phyloP scores from a whole-genome alignment of 768 basidiomycete genomes.

The Russula dissimulans region DNA sequence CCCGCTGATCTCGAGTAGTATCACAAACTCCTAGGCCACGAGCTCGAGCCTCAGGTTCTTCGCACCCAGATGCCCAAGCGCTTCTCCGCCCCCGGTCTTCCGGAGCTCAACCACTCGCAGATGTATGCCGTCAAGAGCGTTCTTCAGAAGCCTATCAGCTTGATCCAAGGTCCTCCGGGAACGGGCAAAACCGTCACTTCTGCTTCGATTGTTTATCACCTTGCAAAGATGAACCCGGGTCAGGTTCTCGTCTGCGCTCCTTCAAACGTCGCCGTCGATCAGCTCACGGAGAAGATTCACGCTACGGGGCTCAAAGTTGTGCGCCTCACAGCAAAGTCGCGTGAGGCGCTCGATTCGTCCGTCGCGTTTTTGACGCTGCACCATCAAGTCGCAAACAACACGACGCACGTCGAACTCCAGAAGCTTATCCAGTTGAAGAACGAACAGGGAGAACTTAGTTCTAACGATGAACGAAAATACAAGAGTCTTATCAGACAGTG shows the following conservation, averaged over 20 bases:
- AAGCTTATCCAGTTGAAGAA: constrained; percentile 97
- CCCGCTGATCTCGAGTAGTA: constrained; percentile 44
- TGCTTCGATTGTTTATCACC: constrained; percentile 96
- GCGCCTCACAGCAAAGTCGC: constrained; percentile 93
- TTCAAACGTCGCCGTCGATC: constrained; percentile 98
- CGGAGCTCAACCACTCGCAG: constrained; percentile 98
- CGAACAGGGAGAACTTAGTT: constrained; percentile 94
- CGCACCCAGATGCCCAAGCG: constrained; percentile 93
- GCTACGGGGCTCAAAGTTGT: constrained; percentile 98
- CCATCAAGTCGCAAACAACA: constrained; percentile 94
- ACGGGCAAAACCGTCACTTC: constrained; percentile 99
- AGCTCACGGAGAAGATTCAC: constrained; percentile 98
- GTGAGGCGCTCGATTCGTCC: constrained; percentile 95
- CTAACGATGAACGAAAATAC: constrained; percentile 95
- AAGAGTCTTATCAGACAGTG: constrained; percentile 91
- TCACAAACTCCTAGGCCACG: constrained; percentile 96
- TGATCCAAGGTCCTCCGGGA: constrained; percentile 98
- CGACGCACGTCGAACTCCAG: constrained; percentile 92
- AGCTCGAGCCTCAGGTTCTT: constrained; percentile 88
- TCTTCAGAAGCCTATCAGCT: constrained; percentile 91
- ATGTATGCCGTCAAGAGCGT: constrained; percentile 99
- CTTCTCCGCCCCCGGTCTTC: constrained; percentile 94
- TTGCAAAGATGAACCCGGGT: constrained; percentile 99
- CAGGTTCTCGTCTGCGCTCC: constrained; percentile 99
- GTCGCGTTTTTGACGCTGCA: constrained; percentile 91